Percentiles rank a stretch among this genome's conserved stretches.
Conservation (phyloP, 495 filamentous ascomycete genomes). For the Talaromyces thailandensis region DNA sequence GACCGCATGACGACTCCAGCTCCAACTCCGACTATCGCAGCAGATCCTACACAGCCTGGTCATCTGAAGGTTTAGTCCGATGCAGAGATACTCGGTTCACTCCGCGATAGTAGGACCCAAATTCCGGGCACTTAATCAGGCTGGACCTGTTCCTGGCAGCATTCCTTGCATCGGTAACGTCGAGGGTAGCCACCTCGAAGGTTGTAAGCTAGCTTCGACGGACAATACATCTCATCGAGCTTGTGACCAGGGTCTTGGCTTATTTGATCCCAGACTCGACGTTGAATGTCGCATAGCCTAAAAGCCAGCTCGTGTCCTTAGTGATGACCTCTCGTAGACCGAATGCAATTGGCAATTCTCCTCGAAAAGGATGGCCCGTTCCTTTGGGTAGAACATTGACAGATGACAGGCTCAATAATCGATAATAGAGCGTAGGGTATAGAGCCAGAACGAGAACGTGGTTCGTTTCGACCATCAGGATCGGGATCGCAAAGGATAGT, state of each 20-base stretch:
- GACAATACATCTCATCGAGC: neutral
- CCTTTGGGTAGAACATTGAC: neutral
- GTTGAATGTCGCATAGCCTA: neutral
- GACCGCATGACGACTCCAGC: neutral
- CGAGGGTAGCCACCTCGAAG: too few relatives aligned
- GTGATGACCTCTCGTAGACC: neutral
- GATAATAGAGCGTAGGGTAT: neutral
- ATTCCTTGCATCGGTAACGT: neutral
- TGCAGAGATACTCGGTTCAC: neutral
- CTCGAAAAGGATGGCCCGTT: neutral
- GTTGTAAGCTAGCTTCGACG: neutral
- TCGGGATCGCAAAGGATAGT: neutral
- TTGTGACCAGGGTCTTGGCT: neutral
- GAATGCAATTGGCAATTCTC: neutral
- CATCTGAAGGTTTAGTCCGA: neutral
- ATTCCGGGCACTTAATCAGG: neutral
- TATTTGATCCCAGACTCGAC: too few relatives aligned
- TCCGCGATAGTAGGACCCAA: neutral
- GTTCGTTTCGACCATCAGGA: neutral
- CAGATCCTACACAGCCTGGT: neutral
- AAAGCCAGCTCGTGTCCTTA: neutral
- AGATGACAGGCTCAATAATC: neutral
- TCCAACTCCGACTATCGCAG: neutral
- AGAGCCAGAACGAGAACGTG: neutral
- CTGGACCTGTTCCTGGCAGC: slow-evolving; percentile 3